Evolutionary conservation across 208 protist species (phyloP).

Genomic region (Porcisia deanei): DNA sequence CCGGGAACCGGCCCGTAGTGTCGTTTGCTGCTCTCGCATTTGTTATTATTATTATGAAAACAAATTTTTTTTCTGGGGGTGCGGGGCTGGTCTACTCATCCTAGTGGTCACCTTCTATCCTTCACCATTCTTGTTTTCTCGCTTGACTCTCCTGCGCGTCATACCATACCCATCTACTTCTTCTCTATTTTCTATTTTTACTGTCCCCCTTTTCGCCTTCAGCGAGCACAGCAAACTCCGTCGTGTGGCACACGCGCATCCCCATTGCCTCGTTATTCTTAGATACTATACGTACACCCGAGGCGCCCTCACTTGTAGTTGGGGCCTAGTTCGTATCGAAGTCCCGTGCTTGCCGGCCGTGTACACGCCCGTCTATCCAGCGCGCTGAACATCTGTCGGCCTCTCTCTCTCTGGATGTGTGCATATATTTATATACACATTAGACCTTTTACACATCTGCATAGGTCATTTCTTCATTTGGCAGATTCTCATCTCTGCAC

Average conservation of each 20-base stretch:
- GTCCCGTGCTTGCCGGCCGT: neutral
- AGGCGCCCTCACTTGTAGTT: neutral
- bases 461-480: neutral
- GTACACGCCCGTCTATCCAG: neutral
- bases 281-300: neutral
- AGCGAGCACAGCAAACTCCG: neutral
- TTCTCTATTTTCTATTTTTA: neutral
- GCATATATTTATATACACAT: no score
- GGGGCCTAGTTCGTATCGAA: neutral
- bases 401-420: neutral
- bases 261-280: neutral
- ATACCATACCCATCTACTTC: neutral
- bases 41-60: no score
- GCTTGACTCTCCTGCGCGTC: neutral
- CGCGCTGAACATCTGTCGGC: neutral
- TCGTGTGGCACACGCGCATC: neutral
- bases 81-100: no score
- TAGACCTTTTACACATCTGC: neutral
- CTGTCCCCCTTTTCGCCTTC: neutral
- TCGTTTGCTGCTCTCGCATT: no score
- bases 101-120: neutral
- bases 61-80: no score
- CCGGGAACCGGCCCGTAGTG: no score
- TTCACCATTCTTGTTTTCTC: neutral
- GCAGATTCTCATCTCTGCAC: neutral